These are phyloP conservation scores for Eustoma russellianum DNA, from an alignment of 257 asterid genomes.

Conservation along the genomic window DNA sequence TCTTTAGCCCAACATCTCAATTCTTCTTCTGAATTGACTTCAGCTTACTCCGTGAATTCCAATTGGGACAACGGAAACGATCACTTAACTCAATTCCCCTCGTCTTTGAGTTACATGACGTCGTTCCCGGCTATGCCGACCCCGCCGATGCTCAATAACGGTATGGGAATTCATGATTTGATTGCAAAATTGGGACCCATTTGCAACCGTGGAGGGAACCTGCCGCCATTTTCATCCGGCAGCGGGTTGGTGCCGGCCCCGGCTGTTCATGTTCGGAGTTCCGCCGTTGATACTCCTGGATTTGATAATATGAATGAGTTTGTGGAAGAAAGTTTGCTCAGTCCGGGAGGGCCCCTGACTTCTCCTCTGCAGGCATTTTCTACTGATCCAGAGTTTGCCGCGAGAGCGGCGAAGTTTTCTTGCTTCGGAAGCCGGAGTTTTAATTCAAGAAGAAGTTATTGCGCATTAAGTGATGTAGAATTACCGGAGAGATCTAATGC, in stretches of 20 bases:
- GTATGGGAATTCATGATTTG: slow-evolving; percentile 41
- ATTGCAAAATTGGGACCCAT: slow-evolving; percentile 46
- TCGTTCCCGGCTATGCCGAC: slow-evolving; percentile 15
- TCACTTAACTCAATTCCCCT: slow-evolving; percentile 38
- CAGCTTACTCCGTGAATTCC: slow-evolving; percentile 19
- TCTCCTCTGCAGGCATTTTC: slow-evolving; percentile 43
- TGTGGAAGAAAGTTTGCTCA: slow-evolving; percentile 16
- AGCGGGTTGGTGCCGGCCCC: background rate
- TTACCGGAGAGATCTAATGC: slow-evolving; percentile 29
- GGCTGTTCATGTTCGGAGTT: slow-evolving; percentile 1
- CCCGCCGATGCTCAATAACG: slow-evolving; percentile 14
- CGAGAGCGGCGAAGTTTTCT: slow-evolving; percentile 74
- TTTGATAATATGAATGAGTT: slow-evolving; percentile 25
- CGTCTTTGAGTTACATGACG: slow-evolving; percentile 36
- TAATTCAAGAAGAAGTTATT: slow-evolving; percentile 38
- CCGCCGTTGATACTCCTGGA: slow-evolving; percentile 12
- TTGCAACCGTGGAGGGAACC: slow-evolving; percentile 14
- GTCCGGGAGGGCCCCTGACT: slow-evolving; percentile 22
- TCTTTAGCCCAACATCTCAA: slow-evolving; percentile 10
- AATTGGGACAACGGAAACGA: slow-evolving; percentile 28
- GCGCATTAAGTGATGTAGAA: slow-evolving; percentile 17
- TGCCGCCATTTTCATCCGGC: slow-evolving; percentile 14
- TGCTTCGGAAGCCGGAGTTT: slow-evolving; percentile 75
- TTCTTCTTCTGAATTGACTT: slow-evolving; percentile 21
- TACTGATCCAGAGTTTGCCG: slow-evolving; percentile 76